Evolutionary conservation across 495 filamentous ascomycete species (phyloP).

Genomic region (Hypoxylon trugodes): DNA sequence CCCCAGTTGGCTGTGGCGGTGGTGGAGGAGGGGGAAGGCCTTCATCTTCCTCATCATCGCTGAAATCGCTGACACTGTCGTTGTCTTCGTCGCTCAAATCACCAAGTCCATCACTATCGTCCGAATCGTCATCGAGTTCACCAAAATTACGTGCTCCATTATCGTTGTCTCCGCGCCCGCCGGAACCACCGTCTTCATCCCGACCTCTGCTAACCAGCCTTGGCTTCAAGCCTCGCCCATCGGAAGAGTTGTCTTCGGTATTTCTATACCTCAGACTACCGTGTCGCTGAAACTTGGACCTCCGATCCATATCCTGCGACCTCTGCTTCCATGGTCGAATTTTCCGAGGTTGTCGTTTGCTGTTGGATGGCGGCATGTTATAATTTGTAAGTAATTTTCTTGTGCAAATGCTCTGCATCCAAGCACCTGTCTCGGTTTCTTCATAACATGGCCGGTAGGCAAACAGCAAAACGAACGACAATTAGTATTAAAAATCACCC

Average conservation of each 20-base stretch:
- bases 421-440: constrained; percentile 22
- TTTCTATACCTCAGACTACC: background rate
- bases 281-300: constrained; percentile 22
- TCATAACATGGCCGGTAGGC: constrained; percentile 38
- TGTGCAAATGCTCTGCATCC: constrained; percentile 42
- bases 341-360: constrained; percentile 26
- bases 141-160: background rate
- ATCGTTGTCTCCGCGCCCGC: background rate
- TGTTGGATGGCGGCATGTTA: constrained; percentile 40
- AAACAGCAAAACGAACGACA: constrained; percentile 20
- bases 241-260: background rate
- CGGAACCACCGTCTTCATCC: constrained; percentile 9
- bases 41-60: constrained; percentile 3
- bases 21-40: no score
- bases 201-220: constrained; percentile 3
- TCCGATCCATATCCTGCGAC: constrained; percentile 18
- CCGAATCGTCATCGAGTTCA: background rate
- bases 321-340: constrained; percentile 19
- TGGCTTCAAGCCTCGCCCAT: background rate
- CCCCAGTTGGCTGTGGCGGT: constrained; percentile 12
- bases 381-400: constrained; percentile 3
- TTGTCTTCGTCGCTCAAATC: constrained; percentile 21
- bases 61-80: constrained; percentile 3
- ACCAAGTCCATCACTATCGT: constrained; percentile 16
- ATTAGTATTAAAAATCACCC: constrained; percentile 22